Percentiles rank a stretch among this genome's conserved stretches.
phyloP scores from a whole-genome alignment of 805 yeast genomes.

The Metahyphopichia silvanorum region DNA sequence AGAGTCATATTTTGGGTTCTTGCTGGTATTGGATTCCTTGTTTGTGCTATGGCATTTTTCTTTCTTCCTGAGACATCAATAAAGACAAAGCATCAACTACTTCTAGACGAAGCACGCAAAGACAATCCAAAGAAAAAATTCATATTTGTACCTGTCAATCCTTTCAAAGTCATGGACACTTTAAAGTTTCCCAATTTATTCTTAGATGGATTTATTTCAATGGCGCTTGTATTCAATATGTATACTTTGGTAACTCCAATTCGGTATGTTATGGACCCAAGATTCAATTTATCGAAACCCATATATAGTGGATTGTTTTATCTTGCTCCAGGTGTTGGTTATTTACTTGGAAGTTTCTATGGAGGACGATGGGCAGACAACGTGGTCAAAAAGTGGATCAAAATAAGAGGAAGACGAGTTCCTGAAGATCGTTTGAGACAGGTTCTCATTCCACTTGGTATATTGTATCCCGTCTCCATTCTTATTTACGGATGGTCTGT shows the following conservation, averaged over 20 bases:
- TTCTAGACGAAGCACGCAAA: conserved; percentile 15
- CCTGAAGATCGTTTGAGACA: conserved; percentile 53
- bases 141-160: conserved; percentile 44
- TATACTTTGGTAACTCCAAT: conserved; percentile 53
- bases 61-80: conserved; percentile 47
- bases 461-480: conserved; percentile 43
- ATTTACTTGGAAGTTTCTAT: conserved; percentile 44
- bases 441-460: conserved; percentile 35
- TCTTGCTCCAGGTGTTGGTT: conserved; percentile 57
- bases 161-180: conserved; percentile 41
- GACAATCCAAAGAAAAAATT: conserved; percentile 30
- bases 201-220: conserved; percentile 41
- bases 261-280: conserved; percentile 52
- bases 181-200: conserved; percentile 42
- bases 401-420: conserved; percentile 39
- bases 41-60: conserved; percentile 30
- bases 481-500: conserved; percentile 55
- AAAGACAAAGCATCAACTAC: conserved; percentile 22
- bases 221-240: conserved; percentile 47
- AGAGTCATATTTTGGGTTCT: conserved; percentile 51
- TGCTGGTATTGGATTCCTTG: conserved; percentile 39
- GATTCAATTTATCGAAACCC: conserved; percentile 48
- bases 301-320: conserved; percentile 52
- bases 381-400: conserved; percentile 41
- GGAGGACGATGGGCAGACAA: conserved; percentile 56